Conservation (phyloP, 2,329 filamentous ascomycete genomes). For the Penicillium sp. region DNA sequence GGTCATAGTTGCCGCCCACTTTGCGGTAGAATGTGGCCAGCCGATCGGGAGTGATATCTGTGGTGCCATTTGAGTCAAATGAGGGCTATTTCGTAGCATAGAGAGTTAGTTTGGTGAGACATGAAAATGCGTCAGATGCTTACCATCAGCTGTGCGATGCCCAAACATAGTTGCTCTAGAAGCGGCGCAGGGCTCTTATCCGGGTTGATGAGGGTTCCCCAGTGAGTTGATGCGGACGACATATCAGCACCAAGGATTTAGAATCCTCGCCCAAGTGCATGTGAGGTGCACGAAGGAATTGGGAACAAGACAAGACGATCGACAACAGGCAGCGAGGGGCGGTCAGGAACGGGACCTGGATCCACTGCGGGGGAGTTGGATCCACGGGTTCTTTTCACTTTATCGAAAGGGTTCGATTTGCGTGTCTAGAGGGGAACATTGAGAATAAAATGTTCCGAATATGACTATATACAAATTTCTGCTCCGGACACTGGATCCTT, state of each 20-base stretch:
- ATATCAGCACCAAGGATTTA: constrained; percentile 23
- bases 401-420: too few species aligned
- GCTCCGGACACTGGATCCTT: background rate
- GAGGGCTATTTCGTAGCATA: constrained; percentile 18
- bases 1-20: constrained; percentile 73
- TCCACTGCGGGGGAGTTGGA: constrained; percentile 19
- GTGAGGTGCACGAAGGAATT: constrained; percentile 3
- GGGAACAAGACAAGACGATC: constrained; percentile 4
- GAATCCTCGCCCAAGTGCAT: constrained; percentile 6
- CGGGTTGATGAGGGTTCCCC: constrained; percentile 62
- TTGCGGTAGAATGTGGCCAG: constrained; percentile 73
- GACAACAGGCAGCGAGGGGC: constrained; percentile 19
- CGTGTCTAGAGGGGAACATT: background rate
- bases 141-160: constrained; percentile 70
- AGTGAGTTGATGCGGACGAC: constrained; percentile 46
- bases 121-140: constrained; percentile 27
- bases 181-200: constrained; percentile 67
- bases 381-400: background rate
- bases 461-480: background rate
- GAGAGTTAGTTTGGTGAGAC: background rate
- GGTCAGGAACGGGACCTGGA: constrained; percentile 25
- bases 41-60: constrained; percentile 60
- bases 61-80: constrained; percentile 34
- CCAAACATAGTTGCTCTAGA: constrained; percentile 66
- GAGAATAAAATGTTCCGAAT: background rate